Base-by-base conservation (phyloP, 2,329 filamentous ascomycete species). In the Chalaropsis ovoidea region DNA sequence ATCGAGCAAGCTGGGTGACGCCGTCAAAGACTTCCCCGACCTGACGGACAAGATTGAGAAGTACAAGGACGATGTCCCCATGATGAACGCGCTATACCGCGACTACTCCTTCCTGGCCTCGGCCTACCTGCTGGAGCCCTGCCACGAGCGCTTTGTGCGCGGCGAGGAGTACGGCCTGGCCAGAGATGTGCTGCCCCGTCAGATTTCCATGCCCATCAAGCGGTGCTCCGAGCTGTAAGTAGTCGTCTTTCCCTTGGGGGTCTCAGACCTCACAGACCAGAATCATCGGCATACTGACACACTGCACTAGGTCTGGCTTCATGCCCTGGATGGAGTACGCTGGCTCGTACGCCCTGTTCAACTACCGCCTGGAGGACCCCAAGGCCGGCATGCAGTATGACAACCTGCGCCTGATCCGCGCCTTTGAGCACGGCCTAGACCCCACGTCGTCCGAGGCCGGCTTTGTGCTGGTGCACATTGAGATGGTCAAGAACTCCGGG, bases 391-490 rank as follows among this genome's bases (percentile, higher is more conserved):
- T 87, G 62, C 78, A 81, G 45, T 86, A 86, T 72, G 77, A 80
- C 70, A 87, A 88, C 77, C 80, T 96, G 27, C 87, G 90, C 11
- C 84, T 96, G 41, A 86, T 96, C 72, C 89, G 93, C 43, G 93
- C 90, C 27, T 97, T 96, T 71, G 92, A 96, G 76, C 84, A 87
- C 71, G 93, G 93, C 15, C 84, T 96, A 8, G 89, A 96, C 74
- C 89, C 89, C 0, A 82, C 81, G 41, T 95, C 90, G 2, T 96
- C 91, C 7, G 93, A 96, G 75, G 93, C 93, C 0, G 93, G 93
- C 62, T 96, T 97, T 74, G 90, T 96, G n/a, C 82, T 96, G 13
- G 92, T 94, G 3, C 93, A 96, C 75, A 86, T 97, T 63, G 90
- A 95, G 75, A 97, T 96, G 92, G 93, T 96, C 62, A 86, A 86